Conservation (phyloP, 1,284 basidiomycete species). For the Trichosporon faecale region DNA sequence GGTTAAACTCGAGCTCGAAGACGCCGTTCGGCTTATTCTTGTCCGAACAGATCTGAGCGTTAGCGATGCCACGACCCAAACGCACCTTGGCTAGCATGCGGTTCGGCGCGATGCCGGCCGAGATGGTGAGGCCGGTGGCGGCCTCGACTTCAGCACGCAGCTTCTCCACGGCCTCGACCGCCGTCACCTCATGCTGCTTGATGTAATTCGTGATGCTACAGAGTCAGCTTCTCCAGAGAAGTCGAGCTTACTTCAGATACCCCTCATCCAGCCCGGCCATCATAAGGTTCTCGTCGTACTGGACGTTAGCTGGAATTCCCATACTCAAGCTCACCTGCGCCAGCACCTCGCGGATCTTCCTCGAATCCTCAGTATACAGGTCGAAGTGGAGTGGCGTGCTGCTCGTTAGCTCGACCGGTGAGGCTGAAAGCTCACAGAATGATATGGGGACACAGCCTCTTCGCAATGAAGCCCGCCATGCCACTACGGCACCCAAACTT, state of each 20-base stretch:
- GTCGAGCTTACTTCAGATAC: constrained; percentile 70
- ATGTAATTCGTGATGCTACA: constrained; percentile 61
- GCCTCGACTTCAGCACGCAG: constrained; percentile 69
- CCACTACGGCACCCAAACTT: constrained; percentile 83
- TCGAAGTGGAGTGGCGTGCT: constrained; percentile 55
- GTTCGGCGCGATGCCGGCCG: constrained; percentile 85
- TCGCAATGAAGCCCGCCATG: constrained; percentile 90
- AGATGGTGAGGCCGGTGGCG: constrained; percentile 82
- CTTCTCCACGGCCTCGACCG: constrained; percentile 70
- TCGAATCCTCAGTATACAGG: constrained; percentile 70
- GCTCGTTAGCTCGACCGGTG: not conserved
- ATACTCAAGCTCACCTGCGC: constrained; percentile 26
- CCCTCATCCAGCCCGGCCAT: constrained; percentile 84
- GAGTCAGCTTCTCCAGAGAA: not conserved
- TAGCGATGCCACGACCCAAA: constrained; percentile 16
- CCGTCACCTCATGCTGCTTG: constrained; percentile 61
- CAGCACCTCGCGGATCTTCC: constrained; percentile 46
- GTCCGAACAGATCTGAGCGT: constrained; percentile 79
- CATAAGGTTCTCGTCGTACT: constrained; percentile 77
- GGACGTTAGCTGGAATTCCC: constrained; percentile 29
- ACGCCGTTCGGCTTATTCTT: constrained; percentile 96
- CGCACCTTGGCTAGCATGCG: constrained; percentile 71
- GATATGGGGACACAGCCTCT: constrained; percentile 89
- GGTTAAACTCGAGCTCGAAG: constrained; percentile 68
- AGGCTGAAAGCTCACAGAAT: constrained; percentile 56